Evolutionary conservation across 495 filamentous ascomycete species (phyloP).

Genomic region (Aspergillus funiculosus): DNA sequence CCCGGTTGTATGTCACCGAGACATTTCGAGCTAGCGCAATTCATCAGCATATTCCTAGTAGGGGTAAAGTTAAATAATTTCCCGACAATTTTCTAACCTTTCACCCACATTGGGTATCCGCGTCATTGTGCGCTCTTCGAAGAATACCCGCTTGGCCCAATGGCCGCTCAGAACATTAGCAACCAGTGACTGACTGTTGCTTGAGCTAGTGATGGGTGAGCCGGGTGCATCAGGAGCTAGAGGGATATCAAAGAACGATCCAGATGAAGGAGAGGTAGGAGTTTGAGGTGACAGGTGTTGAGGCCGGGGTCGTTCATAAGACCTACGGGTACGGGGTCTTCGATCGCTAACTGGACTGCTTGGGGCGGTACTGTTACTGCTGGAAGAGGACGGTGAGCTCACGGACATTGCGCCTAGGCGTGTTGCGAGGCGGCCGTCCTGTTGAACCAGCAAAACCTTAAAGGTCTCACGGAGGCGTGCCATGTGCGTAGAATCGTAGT

Average conservation of each 20-base stretch:
- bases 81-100: constrained; percentile 29
- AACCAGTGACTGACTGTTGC: constrained; percentile 31
- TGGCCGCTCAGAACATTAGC: constrained; percentile 35
- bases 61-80: not conserved
- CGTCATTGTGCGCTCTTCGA: constrained; percentile 33
- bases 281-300: constrained; percentile 26
- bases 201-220: constrained; percentile 38
- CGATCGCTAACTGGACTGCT: constrained; percentile 30
- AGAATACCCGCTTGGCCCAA: constrained; percentile 50
- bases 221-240: constrained; percentile 39
- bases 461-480: constrained; percentile 31
- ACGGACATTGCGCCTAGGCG: constrained; percentile 35
- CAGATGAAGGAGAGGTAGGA: constrained; percentile 31
- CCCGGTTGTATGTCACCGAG: constrained; percentile 38
- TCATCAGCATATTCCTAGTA: constrained; percentile 18
- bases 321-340: constrained; percentile 29
- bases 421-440: constrained; percentile 33
- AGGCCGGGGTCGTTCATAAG: constrained; percentile 38
- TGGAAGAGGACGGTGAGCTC: constrained; percentile 26
- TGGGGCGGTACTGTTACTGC: constrained; percentile 27
- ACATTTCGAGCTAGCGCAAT: constrained; percentile 39
- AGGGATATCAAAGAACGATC: constrained; percentile 31
- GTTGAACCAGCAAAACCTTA: constrained; percentile 31
- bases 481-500: constrained; percentile 25
- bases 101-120: constrained; percentile 33